Evolutionary conservation across 768 basidiomycete species (phyloP).

Genomic region (Collybia sp.): DNA sequence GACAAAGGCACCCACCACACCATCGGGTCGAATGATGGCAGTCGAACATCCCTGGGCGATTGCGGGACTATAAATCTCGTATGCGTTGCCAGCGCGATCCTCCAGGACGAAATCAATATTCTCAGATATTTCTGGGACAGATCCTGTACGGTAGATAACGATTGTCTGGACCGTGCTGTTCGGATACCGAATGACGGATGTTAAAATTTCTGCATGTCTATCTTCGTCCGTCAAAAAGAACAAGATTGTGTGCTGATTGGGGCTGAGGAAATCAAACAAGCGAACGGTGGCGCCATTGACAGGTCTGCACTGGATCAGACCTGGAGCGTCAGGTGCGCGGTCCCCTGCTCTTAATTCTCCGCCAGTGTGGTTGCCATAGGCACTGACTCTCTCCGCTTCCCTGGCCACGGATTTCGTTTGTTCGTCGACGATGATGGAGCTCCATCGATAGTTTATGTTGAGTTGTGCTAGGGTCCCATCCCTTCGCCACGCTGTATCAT

Average conservation of each 20-base stretch:
- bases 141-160: constrained; percentile 11
- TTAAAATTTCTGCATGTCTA: too few relatives aligned
- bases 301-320: constrained; percentile 10
- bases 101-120: constrained; percentile 26
- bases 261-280: constrained; percentile 30
- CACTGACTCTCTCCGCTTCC: constrained; percentile 13
- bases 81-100: constrained; percentile 34
- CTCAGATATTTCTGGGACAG: constrained; percentile 14
- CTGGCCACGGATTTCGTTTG: constrained; percentile 5
- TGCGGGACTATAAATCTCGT: constrained; percentile 21
- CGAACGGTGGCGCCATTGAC: constrained; percentile 8
- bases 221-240: constrained; percentile 23
- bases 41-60: constrained; percentile 18
- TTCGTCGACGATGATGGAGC: constrained; percentile 33
- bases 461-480: constrained; percentile 25
- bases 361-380: constrained; percentile 11
- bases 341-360: constrained; percentile 33
- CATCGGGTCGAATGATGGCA: constrained; percentile 41
- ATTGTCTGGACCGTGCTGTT: constrained; percentile 18
- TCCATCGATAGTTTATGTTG: constrained; percentile 41
- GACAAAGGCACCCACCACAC: constrained; percentile 37
- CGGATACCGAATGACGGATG: background rate
- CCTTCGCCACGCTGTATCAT: constrained; percentile 4
- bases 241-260: constrained; percentile 33
- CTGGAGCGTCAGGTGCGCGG: constrained; percentile 40